phyloP scores from a whole-genome alignment of 2,329 filamentous ascomycete genomes.

The Fusarium miscanthi region DNA sequence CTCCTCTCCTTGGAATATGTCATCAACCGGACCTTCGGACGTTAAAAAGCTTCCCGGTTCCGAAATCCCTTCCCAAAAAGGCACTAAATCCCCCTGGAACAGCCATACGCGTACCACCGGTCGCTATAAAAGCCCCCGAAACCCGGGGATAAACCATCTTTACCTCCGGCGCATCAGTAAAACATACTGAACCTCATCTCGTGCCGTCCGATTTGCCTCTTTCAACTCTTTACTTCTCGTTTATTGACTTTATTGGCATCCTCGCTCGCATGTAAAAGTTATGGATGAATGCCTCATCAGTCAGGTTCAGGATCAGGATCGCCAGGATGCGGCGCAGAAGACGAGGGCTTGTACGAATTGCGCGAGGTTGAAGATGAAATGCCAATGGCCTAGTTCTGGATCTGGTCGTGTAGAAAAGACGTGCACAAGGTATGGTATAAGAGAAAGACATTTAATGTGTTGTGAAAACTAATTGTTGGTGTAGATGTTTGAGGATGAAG shows the following conservation, averaged over 20 bases:
- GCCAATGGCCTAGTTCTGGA: conserved; percentile 47
- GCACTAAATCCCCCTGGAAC: background rate
- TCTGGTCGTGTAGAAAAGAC: conserved; percentile 29
- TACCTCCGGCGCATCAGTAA: conserved; percentile 15
- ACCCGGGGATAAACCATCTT: conserved; percentile 15
- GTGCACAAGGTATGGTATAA: conserved; percentile 44
- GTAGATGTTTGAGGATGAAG: conserved; percentile 51
- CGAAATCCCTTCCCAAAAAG: background rate
- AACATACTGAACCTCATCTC: background rate
- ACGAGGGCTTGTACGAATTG: conserved; percentile 51
- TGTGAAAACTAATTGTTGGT: background rate
- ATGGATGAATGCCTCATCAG: conserved; percentile 42
- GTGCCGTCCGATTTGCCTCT: background rate
- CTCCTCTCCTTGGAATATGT: background rate
- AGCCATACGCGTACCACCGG: conserved; percentile 2
- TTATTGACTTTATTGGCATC: background rate
- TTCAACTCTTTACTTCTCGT: background rate
- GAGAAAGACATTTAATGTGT: accelerated
- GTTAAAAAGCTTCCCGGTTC: conserved; percentile 3
- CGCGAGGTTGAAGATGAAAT: conserved; percentile 53
- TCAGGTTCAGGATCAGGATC: conserved; percentile 11
- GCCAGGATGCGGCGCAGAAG: conserved; percentile 25
- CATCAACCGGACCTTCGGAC: background rate
- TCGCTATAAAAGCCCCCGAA: conserved; percentile 16
- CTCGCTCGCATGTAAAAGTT: background rate